phyloP scores from a whole-genome alignment of 306 rosid species.

The Cicer cuneatum region DNA sequence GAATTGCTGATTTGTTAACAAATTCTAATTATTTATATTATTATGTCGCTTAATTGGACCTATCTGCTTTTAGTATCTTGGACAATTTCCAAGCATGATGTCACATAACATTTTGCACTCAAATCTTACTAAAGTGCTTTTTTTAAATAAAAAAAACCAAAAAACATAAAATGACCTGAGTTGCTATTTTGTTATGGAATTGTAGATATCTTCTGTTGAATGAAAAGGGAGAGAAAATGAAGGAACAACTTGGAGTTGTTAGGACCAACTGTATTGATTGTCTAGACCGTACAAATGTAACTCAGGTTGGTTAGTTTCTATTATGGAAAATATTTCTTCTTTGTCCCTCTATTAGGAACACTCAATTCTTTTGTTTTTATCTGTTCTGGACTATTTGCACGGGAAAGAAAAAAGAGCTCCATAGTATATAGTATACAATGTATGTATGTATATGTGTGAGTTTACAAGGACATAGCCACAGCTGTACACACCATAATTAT shows the following conservation, averaged over 20 bases:
- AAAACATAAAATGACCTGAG: slow-evolving; percentile 20
- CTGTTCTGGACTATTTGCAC: slow-evolving; percentile 24
- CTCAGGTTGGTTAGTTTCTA: slow-evolving; percentile 70
- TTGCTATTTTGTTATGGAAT: slow-evolving; percentile 45
- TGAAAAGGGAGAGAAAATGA: slow-evolving; percentile 93
- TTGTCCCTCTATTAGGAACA: neutral
- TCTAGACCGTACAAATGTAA: slow-evolving; percentile 96
- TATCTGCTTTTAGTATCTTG: slow-evolving; percentile 26
- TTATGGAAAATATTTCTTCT: slow-evolving; percentile 16
- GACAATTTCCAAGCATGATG: slow-evolving; percentile 17
- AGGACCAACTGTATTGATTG: slow-evolving; percentile 97
- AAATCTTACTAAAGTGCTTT: neutral
- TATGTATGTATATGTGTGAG: neutral
- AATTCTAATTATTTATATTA: slow-evolving; percentile 33
- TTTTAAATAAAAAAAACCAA: neutral
- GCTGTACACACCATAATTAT: slow-evolving; percentile 8
- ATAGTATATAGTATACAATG: neutral
- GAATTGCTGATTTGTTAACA: slow-evolving; percentile 32
- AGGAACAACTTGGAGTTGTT: slow-evolving; percentile 93
- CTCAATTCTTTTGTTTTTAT: neutral
- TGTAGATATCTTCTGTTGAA: slow-evolving; percentile 81
- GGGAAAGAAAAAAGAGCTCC: neutral
- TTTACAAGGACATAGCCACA: neutral
- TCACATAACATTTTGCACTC: slow-evolving; percentile 31
- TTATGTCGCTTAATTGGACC: slow-evolving; percentile 38